These are phyloP conservation scores for Draba incana DNA, from an alignment of 345 rosid genomes.

Conservation along the genomic window DNA sequence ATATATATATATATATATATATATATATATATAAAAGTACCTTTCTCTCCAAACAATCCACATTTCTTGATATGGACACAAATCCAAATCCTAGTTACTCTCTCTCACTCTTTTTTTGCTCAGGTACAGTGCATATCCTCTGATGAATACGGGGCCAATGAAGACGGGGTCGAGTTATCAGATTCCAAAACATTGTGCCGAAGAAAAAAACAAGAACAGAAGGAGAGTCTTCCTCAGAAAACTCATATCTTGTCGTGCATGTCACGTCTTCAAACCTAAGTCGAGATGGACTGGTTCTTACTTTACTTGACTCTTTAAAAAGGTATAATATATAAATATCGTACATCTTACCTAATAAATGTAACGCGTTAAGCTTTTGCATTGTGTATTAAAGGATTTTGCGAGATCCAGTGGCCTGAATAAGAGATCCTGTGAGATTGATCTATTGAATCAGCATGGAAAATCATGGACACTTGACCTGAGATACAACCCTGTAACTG, in stretches of 20 bases:
- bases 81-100: too few relatives aligned
- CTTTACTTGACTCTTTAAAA: neutral
- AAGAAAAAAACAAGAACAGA: neutral
- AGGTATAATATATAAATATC: neutral
- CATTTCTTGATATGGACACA: too few relatives aligned
- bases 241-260: neutral
- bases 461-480: conserved; percentile 10
- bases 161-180: conserved; percentile 2
- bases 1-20: too few relatives aligned
- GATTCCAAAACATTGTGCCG: neutral
- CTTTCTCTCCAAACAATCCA: too few relatives aligned
- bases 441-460: neutral
- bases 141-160: neutral
- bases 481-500: neutral
- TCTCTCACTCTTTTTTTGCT: neutral
- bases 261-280: neutral
- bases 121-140: conserved; percentile 2
- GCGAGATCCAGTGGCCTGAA: conserved; percentile 1
- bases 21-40: too few relatives aligned
- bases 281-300: neutral
- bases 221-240: neutral
- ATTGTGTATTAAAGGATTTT: neutral
- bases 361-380: neutral
- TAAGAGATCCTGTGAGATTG: conserved; percentile 11
- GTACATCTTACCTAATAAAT: too few relatives aligned